These are phyloP conservation scores for Pyricularia pennisetigena DNA, from an alignment of 2,329 filamentous ascomycete genomes.

Conservation along the genomic window DNA sequence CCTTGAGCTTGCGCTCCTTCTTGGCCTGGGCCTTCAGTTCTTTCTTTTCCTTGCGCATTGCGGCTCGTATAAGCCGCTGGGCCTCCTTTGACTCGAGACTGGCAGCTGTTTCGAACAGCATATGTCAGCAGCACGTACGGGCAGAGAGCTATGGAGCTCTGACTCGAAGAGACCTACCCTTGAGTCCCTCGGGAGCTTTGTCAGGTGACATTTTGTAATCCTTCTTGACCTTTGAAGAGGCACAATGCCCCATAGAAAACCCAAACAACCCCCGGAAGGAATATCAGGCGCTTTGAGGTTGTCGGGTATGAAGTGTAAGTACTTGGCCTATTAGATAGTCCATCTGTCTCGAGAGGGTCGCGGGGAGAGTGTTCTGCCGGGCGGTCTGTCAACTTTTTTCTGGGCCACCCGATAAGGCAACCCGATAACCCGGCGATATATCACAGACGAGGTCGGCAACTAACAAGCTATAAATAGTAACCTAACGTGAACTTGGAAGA, in stretches of 20 bases:
- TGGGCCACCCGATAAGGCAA: background rate
- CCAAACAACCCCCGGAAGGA: background rate
- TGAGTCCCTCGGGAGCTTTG: background rate
- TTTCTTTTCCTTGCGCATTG: constrained; percentile 26
- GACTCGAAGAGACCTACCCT: background rate
- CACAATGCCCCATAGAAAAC: background rate
- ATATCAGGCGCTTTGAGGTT: background rate
- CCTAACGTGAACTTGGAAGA: background rate
- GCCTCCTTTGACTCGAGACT: constrained; percentile 17
- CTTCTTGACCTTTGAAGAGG: background rate
- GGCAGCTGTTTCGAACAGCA: constrained; percentile 14
- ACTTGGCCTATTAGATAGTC: too few relatives aligned
- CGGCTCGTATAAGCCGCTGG: constrained; percentile 16
- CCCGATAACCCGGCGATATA: background rate
- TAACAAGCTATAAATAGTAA: too few relatives aligned
- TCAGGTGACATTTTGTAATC: background rate
- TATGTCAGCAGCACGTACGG: background rate
- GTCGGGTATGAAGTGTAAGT: background rate
- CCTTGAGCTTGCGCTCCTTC: constrained; percentile 24
- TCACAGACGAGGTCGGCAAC: too few relatives aligned
- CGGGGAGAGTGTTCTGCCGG: background rate
- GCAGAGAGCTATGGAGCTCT: background rate
- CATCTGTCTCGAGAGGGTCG: background rate
- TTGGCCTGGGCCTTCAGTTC: constrained; percentile 25
- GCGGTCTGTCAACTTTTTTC: background rate